A percentile compares a stretch with the other conserved stretches of the same genome.
Evolutionary conservation across 768 basidiomycete genomes (phyloP).

Genomic region (Cyclocybe aegerita): DNA sequence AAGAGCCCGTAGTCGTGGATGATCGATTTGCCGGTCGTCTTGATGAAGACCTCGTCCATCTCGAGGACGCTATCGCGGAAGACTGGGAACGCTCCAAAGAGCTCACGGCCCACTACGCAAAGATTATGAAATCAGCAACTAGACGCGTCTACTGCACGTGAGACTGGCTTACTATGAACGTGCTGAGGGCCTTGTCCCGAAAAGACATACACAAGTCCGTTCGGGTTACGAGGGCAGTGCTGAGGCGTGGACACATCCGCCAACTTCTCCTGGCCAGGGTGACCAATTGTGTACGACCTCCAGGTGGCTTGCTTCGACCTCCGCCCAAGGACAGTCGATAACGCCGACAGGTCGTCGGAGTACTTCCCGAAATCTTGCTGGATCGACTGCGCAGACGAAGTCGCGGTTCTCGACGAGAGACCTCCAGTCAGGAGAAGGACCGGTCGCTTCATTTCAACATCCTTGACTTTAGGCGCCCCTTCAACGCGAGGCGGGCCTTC

Average conservation of each 20-base stretch:
- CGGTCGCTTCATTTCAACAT: slow-evolving; percentile 12
- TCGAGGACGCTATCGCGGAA: slow-evolving; percentile 38
- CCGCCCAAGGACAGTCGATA: slow-evolving; percentile 23
- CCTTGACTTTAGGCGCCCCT: neutral
- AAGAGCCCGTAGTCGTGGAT: slow-evolving; percentile 37
- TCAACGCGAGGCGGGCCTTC: slow-evolving; percentile 28
- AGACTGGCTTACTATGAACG: slow-evolving; percentile 24
- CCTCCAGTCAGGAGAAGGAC: slow-evolving; percentile 33
- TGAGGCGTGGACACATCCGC: slow-evolving; percentile 25
- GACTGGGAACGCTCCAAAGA: slow-evolving; percentile 28
- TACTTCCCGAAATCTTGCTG: slow-evolving; percentile 4
- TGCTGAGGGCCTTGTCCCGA: slow-evolving; percentile 26
- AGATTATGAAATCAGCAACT: neutral
- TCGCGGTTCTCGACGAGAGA: slow-evolving; percentile 28
- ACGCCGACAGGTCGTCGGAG: slow-evolving; percentile 5
- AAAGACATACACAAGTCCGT: slow-evolving; percentile 31
- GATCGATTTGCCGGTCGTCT: slow-evolving; percentile 32
- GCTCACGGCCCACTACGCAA: slow-evolving; percentile 24
- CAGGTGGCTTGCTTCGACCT: slow-evolving; percentile 32
- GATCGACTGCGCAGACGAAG: slow-evolving; percentile 7
- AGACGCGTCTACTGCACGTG: neutral
- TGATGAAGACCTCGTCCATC: slow-evolving; percentile 32
- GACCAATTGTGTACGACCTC: slow-evolving; percentile 32
- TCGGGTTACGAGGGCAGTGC: slow-evolving; percentile 21
- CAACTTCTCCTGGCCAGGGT: slow-evolving; percentile 26